phyloP scores from a whole-genome alignment of 2,329 filamentous ascomycete genomes.

The Penicillium crustosum region DNA sequence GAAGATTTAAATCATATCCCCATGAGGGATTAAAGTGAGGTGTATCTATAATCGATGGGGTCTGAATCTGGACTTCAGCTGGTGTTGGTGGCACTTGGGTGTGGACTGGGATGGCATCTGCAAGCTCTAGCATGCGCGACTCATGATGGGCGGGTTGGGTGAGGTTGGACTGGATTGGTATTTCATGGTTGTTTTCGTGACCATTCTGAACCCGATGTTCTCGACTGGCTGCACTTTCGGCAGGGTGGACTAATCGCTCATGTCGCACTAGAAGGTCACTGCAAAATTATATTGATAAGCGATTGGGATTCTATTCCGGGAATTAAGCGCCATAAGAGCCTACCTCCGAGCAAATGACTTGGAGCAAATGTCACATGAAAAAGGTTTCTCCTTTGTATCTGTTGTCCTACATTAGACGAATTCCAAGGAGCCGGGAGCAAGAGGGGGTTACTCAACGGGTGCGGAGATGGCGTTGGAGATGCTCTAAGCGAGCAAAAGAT shows the following conservation, averaged over 20 bases:
- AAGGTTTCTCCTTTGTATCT: constrained; percentile 53
- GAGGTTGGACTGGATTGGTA: constrained; percentile 39
- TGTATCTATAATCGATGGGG: constrained; percentile 43
- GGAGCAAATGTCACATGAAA: constrained; percentile 51
- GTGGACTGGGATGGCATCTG: constrained; percentile 46
- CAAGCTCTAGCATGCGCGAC: constrained; percentile 47
- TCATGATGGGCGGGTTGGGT: constrained; percentile 42
- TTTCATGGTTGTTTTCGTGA: constrained; percentile 30
- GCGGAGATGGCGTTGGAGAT: constrained; percentile 53
- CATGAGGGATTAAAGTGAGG: constrained; percentile 51
- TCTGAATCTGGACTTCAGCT: constrained; percentile 41
- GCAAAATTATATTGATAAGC: constrained; percentile 27
- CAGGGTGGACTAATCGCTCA: constrained; percentile 50
- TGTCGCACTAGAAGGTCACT: constrained; percentile 52
- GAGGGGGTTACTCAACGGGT: constrained; percentile 47
- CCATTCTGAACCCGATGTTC: constrained; percentile 37
- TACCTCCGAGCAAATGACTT: constrained; percentile 52
- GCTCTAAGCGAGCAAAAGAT: constrained; percentile 50
- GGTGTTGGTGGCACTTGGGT: constrained; percentile 35
- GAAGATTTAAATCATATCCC: constrained; percentile 52
- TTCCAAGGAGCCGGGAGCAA: constrained; percentile 4
- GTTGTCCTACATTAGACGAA: constrained; percentile 27
- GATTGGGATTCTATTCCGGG: constrained; percentile 11
- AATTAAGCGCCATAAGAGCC: constrained; percentile 7
- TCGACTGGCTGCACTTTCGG: constrained; percentile 43